Evolutionary conservation across 2,329 filamentous ascomycete genomes (phyloP).

Genomic region (Ophiocordyceps camponoti-floridani): DNA sequence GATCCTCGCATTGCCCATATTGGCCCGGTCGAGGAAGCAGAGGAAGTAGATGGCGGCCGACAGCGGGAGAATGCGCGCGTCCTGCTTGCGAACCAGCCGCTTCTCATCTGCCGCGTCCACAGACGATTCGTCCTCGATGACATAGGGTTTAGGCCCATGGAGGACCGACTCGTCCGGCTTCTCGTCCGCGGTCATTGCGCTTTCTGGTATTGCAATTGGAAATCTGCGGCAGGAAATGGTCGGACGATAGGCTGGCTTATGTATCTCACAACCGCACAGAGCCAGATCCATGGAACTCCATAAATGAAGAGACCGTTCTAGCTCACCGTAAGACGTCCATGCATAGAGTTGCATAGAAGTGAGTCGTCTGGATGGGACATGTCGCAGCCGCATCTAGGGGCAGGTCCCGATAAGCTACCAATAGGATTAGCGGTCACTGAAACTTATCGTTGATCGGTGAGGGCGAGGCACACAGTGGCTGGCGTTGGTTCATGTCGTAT

Average conservation of each 20-base stretch:
- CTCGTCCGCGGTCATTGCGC: neutral
- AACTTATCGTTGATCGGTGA: neutral
- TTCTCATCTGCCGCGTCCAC: slow-evolving; percentile 10
- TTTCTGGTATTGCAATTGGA: too few species aligned
- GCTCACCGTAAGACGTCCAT: neutral
- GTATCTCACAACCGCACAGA: too few species aligned
- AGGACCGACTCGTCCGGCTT: neutral
- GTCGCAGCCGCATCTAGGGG: neutral
- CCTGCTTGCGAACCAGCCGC: slow-evolving; percentile 36
- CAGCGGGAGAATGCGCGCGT: slow-evolving; percentile 44
- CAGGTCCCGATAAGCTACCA: neutral
- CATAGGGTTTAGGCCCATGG: neutral
- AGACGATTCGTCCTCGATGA: neutral
- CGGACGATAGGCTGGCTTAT: neutral
- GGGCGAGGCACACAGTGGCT: neutral
- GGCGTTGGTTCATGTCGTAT: neutral
- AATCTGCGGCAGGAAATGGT: too few species aligned
- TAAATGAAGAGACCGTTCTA: too few species aligned
- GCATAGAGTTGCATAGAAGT: neutral
- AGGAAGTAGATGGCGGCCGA: slow-evolving; percentile 47
- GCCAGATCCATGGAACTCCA: too few species aligned
- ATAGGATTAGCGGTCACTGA: neutral
- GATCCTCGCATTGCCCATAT: slow-evolving; percentile 52
- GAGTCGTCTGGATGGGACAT: neutral
- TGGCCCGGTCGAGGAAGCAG: slow-evolving; percentile 49